Evolutionary conservation across 176 grass and related monocot genomes (phyloP), one percentile per base, ranked within the genome.

Genomic region (Microstegium vimineum): DNA sequence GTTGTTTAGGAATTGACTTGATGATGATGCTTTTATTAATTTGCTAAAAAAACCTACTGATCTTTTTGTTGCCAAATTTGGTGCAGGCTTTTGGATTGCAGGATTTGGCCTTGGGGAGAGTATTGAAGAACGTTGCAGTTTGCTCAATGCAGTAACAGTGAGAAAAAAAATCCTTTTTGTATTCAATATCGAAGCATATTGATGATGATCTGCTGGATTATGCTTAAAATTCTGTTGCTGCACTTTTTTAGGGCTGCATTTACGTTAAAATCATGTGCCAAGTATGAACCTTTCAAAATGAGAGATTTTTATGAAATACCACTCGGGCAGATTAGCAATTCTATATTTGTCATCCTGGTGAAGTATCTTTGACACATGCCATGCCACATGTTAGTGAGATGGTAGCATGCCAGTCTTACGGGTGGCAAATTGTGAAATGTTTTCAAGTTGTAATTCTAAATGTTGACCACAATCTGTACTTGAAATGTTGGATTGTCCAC

Each of bases 51-150:
- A 26, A 18, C 5, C 5, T 15, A 26, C 27, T 76, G 20, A 71
- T 31, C 1, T n/a, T 35, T 73, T 72, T 80, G 27, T 79, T 86
- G 38, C 57, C 37, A 62, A 47, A 16, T 35, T 72, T 81, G 33
- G 8, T 90, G 15, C 79, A 98, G 95, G 92, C 25, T 98, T 93
- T 91, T 94, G 88, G 86, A 94, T 98, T 72, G 95, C 92, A 60
- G 95, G 92, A 59, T 98, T 98, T 91, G 95, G 95, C 22, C 66
- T 94, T 82, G 95, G 95, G 69, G 95, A 98, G 51, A 90, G 67
- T 81, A 73, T 87, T 26, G 95, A 98, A 85, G 95, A 93, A 84
- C 90, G 92, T 16, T 83, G 78, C 49, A 80, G 62, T 90, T 88
- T 98, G 64, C 95, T 98, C 36, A 76, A 93, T 90, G 88, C 92